A percentile compares a stretch with the other conserved stretches of the same genome.
These are phyloP conservation scores for Saccharomyces hybrid DNA, from an alignment of 1,139 yeast species.

Conservation along the genomic window DNA sequence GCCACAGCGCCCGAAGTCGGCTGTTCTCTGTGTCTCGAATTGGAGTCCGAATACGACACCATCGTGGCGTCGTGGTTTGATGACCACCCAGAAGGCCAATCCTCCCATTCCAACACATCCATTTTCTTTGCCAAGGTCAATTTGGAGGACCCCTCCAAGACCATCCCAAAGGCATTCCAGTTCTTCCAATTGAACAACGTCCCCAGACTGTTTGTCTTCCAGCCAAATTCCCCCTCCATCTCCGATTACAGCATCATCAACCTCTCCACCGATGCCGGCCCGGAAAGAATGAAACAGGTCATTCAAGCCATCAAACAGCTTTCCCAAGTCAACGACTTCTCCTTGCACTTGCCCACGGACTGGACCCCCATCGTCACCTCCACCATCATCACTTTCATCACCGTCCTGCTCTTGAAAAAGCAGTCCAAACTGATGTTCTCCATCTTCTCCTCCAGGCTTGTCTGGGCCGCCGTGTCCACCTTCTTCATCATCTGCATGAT, in stretches of 20 bases:
- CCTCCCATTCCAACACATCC: conserved; percentile 32
- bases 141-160: conserved; percentile 41
- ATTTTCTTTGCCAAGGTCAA: conserved; percentile 72
- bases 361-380: conserved; percentile 46
- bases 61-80: conserved; percentile 55
- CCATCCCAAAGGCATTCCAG: conserved; percentile 46
- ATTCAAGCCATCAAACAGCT: conserved; percentile 26
- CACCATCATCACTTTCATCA: conserved; percentile 29
- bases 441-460: conserved; percentile 37
- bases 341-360: conserved; percentile 50
- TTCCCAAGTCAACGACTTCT: conserved; percentile 33
- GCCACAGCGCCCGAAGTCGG: conserved; percentile 68
- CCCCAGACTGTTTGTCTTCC: conserved; percentile 65
- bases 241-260: neutral
- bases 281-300: conserved; percentile 20
- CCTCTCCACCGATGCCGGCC: conserved; percentile 15
- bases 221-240: conserved; percentile 35
- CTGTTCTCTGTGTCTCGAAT: conserved; percentile 66
- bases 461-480: conserved; percentile 59
- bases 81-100: conserved; percentile 41
- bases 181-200: conserved; percentile 58
- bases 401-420: conserved; percentile 29
- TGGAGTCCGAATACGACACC: conserved; percentile 57
- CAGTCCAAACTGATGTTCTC: conserved; percentile 29
- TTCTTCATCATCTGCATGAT: conserved; percentile 65